Conservation (phyloP, 2,329 filamentous ascomycete species). For the Xenosphaeropsis pyriputrescens region DNA sequence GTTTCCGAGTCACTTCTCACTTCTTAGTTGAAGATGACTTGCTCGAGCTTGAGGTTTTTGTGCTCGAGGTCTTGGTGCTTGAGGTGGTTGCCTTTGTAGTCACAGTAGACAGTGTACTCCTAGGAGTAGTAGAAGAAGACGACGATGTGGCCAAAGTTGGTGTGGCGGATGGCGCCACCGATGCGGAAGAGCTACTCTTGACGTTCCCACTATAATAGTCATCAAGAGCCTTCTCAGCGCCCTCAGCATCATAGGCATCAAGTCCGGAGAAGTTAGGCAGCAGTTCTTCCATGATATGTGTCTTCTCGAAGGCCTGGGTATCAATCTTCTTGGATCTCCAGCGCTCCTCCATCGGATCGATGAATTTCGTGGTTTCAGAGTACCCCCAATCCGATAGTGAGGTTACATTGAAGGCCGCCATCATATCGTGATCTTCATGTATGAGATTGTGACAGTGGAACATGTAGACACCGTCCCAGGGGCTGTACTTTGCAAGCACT, state of each 20-base stretch:
- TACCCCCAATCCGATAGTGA: constrained; percentile 23
- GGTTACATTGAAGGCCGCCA: constrained; percentile 29
- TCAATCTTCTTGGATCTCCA: not conserved
- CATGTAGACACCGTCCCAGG: constrained; percentile 35
- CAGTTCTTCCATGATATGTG: not conserved
- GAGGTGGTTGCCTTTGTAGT: too few relatives aligned
- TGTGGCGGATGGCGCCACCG: too few relatives aligned
- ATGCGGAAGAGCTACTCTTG: too few relatives aligned
- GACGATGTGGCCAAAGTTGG: too few relatives aligned
- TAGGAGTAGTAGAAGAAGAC: too few relatives aligned
- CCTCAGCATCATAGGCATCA: not conserved
- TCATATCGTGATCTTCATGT: constrained; percentile 30
- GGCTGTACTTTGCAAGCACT: constrained; percentile 32
- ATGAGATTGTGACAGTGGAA: constrained; percentile 32
- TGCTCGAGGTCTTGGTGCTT: too few relatives aligned
- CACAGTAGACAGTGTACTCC: too few relatives aligned
- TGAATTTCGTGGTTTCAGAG: not conserved
- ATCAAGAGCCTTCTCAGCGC: too few relatives aligned
- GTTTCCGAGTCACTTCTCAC: too few relatives aligned
- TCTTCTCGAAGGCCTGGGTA: not conserved
- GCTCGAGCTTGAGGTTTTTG: too few relatives aligned
- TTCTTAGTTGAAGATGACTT: too few relatives aligned
- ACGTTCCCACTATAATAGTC: too few relatives aligned
- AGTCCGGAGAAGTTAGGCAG: not conserved
- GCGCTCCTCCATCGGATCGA: not conserved